A percentile compares a stretch with the other conserved stretches of the same genome.
Evolutionary conservation across 2,329 filamentous ascomycete genomes (phyloP).

Genomic region (Aspergillus ochraceoroseus): DNA sequence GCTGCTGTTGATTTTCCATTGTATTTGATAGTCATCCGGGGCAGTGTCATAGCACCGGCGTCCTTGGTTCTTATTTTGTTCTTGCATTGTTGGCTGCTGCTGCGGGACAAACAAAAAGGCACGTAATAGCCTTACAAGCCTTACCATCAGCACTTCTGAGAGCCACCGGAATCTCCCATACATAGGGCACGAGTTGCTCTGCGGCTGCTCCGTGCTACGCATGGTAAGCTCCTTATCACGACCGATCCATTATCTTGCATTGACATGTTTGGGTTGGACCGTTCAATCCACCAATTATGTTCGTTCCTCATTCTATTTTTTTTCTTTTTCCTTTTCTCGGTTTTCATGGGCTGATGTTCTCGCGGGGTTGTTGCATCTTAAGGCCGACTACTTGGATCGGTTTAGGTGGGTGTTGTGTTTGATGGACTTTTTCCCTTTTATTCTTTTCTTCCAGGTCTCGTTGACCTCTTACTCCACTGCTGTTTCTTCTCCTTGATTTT

Average conservation of each 20-base stretch:
- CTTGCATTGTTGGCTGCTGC: constrained; percentile 7
- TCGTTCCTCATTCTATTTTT: constrained; percentile 1
- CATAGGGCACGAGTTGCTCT: too few relatives aligned
- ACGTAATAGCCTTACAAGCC: constrained; percentile 11
- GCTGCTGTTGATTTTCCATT: constrained; percentile 16
- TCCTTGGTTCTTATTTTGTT: constrained; percentile 19
- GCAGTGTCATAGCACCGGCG: constrained; percentile 22
- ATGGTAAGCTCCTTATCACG: background rate
- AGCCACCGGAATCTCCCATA: background rate
- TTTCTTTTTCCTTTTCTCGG: constrained; percentile 1
- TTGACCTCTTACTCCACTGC: background rate
- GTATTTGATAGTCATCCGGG: constrained; percentile 16
- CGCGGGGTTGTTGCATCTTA: constrained; percentile 17
- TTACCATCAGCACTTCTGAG: background rate
- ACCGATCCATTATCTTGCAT: constrained; percentile 15
- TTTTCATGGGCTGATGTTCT: constrained; percentile 10
- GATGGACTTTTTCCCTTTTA: background rate
- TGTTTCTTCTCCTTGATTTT: constrained; percentile 4
- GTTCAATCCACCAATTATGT: background rate
- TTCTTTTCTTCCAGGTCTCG: background rate
- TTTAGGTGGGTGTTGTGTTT: constrained; percentile 13
- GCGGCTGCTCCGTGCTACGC: background rate
- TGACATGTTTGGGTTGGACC: constrained; percentile 8
- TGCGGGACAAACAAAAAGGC: constrained; percentile 10
- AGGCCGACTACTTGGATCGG: constrained; percentile 16